Base-by-base conservation (phyloP, 768 basidiomycete species). In the Tubosaeta sp. region DNA sequence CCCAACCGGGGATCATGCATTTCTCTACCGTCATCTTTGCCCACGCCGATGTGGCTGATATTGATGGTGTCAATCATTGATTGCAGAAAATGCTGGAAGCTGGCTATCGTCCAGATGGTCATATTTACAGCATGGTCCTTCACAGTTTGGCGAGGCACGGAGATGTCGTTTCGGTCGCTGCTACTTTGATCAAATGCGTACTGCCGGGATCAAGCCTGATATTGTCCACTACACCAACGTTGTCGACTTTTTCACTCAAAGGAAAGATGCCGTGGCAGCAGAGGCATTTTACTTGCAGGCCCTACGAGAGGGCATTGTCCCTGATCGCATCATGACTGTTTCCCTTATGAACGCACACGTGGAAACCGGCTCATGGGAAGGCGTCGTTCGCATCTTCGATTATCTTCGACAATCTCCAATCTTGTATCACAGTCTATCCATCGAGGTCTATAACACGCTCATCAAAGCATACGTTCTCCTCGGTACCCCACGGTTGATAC, bases 401-500 rank as follows among this genome's bases (percentile, higher is more conserved):
- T 82, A 79, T 57, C 71, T 91, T 42, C 66, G 69, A 34, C 59
- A 71, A 33, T 64, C 72, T 27, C 61, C 64, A 11, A 45, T 58
- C 49, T 68, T 72, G 49, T 64, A 72, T 38, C 66, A 73, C 39
- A 65, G 72, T 46, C 71, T 83, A 37, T 72, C 78, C 38, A 76
- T 86, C 63, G 77, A 82, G 45, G 76, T 86, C 47, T 85, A 83
- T 68, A 92, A 92, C 66, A 82, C 82, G 25, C 76, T 97, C 25
- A 71, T 95, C 58, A 91, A 90, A 68, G 91, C 91, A 2, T 88
- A 91, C 61, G 80, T 95, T 48, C 73, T 86, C 43, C 79, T 90
- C 33, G 91, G 88, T 25, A 82, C 90, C 2, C 91, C 94, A 0
- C 88, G 97, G 97, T 0, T 76, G 91, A 45, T 84, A 94, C 65